Evolutionary conservation across 2,329 filamentous ascomycete species (phyloP).

Genomic region (Sporothrix inflata): DNA sequence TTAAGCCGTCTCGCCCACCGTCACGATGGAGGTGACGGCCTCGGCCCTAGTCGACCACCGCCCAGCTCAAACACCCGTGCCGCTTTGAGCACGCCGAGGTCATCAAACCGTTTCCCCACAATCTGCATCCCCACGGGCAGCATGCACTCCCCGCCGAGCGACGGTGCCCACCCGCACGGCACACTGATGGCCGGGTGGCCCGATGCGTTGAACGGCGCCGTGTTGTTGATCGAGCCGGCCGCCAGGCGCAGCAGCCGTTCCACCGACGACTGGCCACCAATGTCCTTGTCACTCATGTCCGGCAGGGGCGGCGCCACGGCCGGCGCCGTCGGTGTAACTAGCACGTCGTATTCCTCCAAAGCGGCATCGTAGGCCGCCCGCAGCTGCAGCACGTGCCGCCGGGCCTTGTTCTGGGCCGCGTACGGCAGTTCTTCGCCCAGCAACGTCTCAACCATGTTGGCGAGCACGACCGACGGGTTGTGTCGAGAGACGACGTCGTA

Average conservation of each 20-base stretch:
- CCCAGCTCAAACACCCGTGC: conserved; percentile 40
- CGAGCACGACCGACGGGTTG: conserved; percentile 51
- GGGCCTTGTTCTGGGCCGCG: conserved; percentile 48
- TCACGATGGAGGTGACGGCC: not conserved
- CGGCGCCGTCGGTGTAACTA: conserved; percentile 53
- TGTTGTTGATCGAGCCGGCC: conserved; percentile 48
- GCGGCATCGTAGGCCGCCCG: conserved; percentile 52
- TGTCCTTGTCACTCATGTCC: conserved; percentile 25
- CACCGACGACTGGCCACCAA: conserved; percentile 39
- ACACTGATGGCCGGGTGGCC: conserved; percentile 55
- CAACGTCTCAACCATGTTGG: conserved; percentile 46
- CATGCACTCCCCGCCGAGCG: conserved; percentile 31
- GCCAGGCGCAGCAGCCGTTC: conserved; percentile 50
- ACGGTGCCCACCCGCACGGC: conserved; percentile 45
- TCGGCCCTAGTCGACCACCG: conserved; percentile 34
- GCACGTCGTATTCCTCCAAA: conserved; percentile 47
- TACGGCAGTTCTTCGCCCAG: conserved; percentile 39
- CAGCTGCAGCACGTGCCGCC: conserved; percentile 51
- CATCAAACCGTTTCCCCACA: conserved; percentile 38
- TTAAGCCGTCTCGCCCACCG: not conserved
- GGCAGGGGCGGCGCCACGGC: conserved; percentile 50
- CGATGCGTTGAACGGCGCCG: conserved; percentile 53
- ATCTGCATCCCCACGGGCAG: conserved; percentile 42
- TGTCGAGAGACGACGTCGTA: conserved; percentile 48
- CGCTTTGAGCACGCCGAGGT: conserved; percentile 39